Conservation (phyloP, 345 rosid genomes). For the Corchorus capsularis region DNA sequence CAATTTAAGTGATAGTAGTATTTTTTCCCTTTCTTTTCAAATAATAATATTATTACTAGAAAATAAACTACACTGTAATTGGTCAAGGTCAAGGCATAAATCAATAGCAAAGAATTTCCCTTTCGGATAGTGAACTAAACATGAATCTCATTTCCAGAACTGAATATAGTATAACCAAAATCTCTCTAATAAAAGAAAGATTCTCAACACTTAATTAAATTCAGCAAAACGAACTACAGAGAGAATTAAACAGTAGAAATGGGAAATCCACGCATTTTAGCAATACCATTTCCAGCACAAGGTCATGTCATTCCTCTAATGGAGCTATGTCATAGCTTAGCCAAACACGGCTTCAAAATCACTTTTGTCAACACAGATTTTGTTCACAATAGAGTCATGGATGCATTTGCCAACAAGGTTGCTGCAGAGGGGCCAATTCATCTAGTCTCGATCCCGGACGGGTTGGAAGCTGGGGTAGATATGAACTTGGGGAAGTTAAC, state of each 20-base stretch:
- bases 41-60: too few relatives aligned
- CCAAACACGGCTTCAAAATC: slow-evolving; percentile 8
- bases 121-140: too few relatives aligned
- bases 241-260: background rate
- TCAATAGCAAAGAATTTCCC: too few relatives aligned
- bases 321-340: slow-evolving; percentile 5
- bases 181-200: too few relatives aligned
- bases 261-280: background rate
- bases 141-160: too few relatives aligned
- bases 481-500: slow-evolving; percentile 9
- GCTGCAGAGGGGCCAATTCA: background rate
- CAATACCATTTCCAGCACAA: slow-evolving; percentile 16
- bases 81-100: too few relatives aligned
- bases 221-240: too few relatives aligned
- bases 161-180: too few relatives aligned
- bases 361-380: slow-evolving; percentile 8
- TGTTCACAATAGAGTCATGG: background rate
- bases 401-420: background rate
- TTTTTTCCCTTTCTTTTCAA: too few relatives aligned
- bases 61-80: too few relatives aligned
- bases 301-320: slow-evolving; percentile 18
- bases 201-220: too few relatives aligned
- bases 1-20: too few relatives aligned
- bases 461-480: slow-evolving; percentile 15
- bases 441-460: slow-evolving; percentile 19